These are phyloP conservation scores for Exophiala sideris DNA, from an alignment of 2,329 filamentous ascomycete species.

Conservation along the genomic window DNA sequence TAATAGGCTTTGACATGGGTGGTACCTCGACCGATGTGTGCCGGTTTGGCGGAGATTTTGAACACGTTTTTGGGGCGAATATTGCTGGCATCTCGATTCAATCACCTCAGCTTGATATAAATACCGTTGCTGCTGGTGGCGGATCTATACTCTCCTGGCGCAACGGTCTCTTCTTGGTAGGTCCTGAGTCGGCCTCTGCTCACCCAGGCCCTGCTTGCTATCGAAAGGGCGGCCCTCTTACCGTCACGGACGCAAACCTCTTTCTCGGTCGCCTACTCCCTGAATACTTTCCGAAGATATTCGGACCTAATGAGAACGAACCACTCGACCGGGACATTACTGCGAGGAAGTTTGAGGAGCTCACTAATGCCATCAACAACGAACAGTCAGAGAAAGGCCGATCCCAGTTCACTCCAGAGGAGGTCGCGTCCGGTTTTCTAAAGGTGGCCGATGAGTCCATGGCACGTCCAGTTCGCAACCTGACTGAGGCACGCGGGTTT, in stretches of 20 bases:
- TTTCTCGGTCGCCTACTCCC: conserved; percentile 65
- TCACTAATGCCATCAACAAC: conserved; percentile 44
- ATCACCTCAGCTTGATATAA: conserved; percentile 80
- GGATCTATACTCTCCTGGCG: conserved; percentile 64
- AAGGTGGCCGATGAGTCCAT: conserved; percentile 44
- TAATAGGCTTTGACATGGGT: conserved; percentile 88
- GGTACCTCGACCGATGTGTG: conserved; percentile 83
- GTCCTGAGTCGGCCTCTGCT: conserved; percentile 82
- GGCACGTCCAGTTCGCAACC: conserved; percentile 33
- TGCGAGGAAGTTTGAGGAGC: conserved; percentile 40
- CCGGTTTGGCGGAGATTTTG: conserved; percentile 74
- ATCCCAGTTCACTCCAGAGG: conserved; percentile 31
- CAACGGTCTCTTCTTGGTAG: conserved; percentile 84
- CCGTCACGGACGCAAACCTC: conserved; percentile 90
- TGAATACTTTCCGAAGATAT: conserved; percentile 91
- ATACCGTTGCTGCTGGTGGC: conserved; percentile 61
- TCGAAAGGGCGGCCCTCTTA: conserved; percentile 80
- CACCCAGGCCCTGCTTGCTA: conserved; percentile 91
- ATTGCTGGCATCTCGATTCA: conserved; percentile 82
- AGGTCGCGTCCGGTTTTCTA: conserved; percentile 42
- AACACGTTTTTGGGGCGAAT: conserved; percentile 83
- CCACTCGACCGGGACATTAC: conserved; percentile 47
- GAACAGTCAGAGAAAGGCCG: conserved; percentile 34
- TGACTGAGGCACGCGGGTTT: conserved; percentile 31
- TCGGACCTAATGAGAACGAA: conserved; percentile 78